These are phyloP conservation scores for Boletus pseudo-olivaceus DNA, from an alignment of 768 basidiomycete species.

Conservation along the genomic window DNA sequence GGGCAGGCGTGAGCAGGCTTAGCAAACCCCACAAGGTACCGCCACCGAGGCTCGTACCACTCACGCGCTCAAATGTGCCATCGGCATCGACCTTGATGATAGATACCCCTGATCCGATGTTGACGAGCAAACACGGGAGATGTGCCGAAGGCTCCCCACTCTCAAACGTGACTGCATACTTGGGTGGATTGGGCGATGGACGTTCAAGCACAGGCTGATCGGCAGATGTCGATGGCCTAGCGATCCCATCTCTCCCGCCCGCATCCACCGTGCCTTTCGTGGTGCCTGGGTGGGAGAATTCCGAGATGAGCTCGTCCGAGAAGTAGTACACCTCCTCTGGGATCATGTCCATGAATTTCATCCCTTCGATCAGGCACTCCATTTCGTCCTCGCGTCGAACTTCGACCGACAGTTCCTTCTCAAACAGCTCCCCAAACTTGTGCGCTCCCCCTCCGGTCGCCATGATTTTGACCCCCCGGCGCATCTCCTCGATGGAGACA, in stretches of 20 bases:
- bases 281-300: conserved; percentile 39
- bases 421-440: conserved; percentile 85
- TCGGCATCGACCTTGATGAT: conserved; percentile 97
- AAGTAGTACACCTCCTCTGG: conserved; percentile 99
- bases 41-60: conserved; percentile 94
- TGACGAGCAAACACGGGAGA: conserved; percentile 93
- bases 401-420: conserved; percentile 71
- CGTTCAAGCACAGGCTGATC: conserved; percentile 52
- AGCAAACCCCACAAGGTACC: conserved; percentile 97
- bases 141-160: conserved; percentile 75
- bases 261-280: conserved; percentile 4
- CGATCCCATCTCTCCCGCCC: conserved; percentile 3
- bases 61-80: conserved; percentile 93
- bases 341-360: conserved; percentile 94
- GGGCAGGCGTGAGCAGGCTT: conserved; percentile 92
- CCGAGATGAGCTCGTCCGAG: conserved; percentile 92
- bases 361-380: conserved; percentile 95
- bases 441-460: conserved; percentile 98
- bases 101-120: conserved; percentile 96
- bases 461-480: conserved; percentile 90
- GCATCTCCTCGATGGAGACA: conserved; percentile 89
- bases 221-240: conserved; percentile 8
- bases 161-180: conserved; percentile 86
- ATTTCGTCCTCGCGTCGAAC: conserved; percentile 95
- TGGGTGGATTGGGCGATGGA: conserved; percentile 87